A percentile compares a stretch with the other conserved stretches of the same genome.
These are phyloP conservation scores for Digitaria exilis DNA, from an alignment of 202 grass and related monocot species.

Conservation along the genomic window DNA sequence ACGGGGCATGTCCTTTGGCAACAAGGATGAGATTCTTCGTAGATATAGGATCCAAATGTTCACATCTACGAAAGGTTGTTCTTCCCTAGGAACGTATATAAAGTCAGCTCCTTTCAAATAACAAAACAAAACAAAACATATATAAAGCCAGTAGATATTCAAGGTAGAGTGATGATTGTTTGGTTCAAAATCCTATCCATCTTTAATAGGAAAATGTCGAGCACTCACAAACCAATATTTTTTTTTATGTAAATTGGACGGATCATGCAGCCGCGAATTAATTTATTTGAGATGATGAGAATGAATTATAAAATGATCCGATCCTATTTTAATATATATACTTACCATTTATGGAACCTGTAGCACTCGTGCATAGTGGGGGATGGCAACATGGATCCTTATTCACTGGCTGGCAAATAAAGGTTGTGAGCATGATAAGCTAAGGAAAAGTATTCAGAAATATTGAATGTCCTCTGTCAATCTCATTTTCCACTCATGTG, in stretches of 20 bases:
- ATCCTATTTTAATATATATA: background rate
- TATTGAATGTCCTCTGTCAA: too few relatives aligned
- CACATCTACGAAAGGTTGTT: background rate
- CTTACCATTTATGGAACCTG: background rate
- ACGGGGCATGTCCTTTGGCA: background rate
- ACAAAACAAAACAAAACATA: background rate
- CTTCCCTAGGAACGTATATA: background rate
- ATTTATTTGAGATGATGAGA: background rate
- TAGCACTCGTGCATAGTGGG: background rate
- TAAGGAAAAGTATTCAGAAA: too few relatives aligned
- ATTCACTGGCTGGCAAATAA: background rate
- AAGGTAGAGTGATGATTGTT: background rate
- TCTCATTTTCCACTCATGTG: background rate
- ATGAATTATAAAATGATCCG: background rate
- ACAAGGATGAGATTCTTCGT: background rate
- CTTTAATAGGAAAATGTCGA: background rate
- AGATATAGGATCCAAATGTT: conserved; percentile 7
- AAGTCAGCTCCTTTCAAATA: background rate
- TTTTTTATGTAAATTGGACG: background rate
- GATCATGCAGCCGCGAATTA: background rate
- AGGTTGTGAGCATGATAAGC: background rate
- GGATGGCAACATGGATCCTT: background rate
- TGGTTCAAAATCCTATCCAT: background rate
- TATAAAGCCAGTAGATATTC: background rate
- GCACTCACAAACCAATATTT: background rate